phyloP scores from a whole-genome alignment of 1,139 yeast species.

The Hemisphaericaspora xylanilytica region DNA sequence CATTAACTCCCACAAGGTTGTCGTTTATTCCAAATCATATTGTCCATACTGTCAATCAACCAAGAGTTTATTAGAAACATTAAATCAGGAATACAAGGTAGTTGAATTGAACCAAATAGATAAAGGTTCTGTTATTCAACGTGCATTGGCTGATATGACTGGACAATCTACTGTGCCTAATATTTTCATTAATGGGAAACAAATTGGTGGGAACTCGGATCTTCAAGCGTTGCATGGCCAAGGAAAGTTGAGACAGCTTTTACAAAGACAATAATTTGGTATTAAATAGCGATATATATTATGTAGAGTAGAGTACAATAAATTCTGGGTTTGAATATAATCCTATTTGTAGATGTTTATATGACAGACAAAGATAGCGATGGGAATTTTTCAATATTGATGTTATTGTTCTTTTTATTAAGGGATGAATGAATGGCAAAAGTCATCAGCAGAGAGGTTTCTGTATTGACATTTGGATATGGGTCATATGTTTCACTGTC shows the following conservation, averaged over 20 bases:
- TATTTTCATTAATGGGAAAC: slow-evolving; percentile 76
- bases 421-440: too few relatives aligned
- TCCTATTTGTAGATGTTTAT: too few relatives aligned
- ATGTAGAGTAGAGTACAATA: too few relatives aligned
- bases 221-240: slow-evolving; percentile 51
- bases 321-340: too few relatives aligned
- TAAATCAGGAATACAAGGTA: slow-evolving; percentile 18
- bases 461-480: too few relatives aligned
- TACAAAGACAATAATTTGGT: slow-evolving; percentile 2
- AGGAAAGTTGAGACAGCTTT: slow-evolving; percentile 16
- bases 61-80: slow-evolving; percentile 19
- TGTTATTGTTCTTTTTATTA: too few relatives aligned
- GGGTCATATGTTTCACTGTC: too few relatives aligned
- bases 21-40: slow-evolving; percentile 21
- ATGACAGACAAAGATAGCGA: too few relatives aligned
- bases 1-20: slow-evolving; percentile 19
- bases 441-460: too few relatives aligned
- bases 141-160: slow-evolving; percentile 62
- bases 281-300: neutral
- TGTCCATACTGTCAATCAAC: slow-evolving; percentile 30
- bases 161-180: slow-evolving; percentile 91
- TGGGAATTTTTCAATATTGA: too few relatives aligned
- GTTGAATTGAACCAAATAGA: slow-evolving; percentile 23
- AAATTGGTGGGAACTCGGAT: slow-evolving; percentile 88
- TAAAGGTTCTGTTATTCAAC: slow-evolving; percentile 50